Conservation (phyloP, 2,329 filamentous ascomycete species). For the Penicillium hesseltinei region DNA sequence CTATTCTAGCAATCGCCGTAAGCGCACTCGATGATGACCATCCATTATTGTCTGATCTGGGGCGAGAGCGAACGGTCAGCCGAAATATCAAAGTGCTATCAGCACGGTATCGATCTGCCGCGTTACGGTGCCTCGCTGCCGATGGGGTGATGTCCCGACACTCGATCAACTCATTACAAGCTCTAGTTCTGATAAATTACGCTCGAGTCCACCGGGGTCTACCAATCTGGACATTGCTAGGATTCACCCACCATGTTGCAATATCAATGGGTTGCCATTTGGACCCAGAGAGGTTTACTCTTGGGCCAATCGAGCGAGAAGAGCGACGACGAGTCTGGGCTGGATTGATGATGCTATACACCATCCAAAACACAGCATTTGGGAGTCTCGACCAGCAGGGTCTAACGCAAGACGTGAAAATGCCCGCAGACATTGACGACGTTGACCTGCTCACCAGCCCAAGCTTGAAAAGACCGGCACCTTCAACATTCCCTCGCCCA, state of each 20-base stretch:
- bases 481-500: constrained; percentile 26
- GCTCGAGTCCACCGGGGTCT: constrained; percentile 38
- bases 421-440: constrained; percentile 39
- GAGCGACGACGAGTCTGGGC: constrained; percentile 42
- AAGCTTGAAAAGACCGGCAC: constrained; percentile 4
- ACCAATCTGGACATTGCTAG: constrained; percentile 41
- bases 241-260: constrained; percentile 42
- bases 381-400: constrained; percentile 35
- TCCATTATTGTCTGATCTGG: constrained; percentile 38
- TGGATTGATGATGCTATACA: constrained; percentile 43
- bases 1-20: constrained; percentile 40
- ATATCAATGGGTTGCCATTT: constrained; percentile 44
- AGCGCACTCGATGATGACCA: constrained; percentile 39
- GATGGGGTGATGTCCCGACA: constrained; percentile 41
- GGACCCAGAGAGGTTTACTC: constrained; percentile 38
- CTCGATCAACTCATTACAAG: constrained; percentile 42
- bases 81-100: constrained; percentile 39
- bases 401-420: constrained; percentile 30
- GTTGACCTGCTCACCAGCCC: constrained; percentile 32
- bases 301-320: constrained; percentile 39
- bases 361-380: constrained; percentile 38
- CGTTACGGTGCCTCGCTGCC: constrained; percentile 40
- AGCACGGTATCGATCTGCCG: constrained; percentile 38
- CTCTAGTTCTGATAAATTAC: constrained; percentile 42
- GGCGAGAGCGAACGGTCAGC: constrained; percentile 36